phyloP scores from a whole-genome alignment of 305 asterid genomes.

The Solanum aculeatissimum region DNA sequence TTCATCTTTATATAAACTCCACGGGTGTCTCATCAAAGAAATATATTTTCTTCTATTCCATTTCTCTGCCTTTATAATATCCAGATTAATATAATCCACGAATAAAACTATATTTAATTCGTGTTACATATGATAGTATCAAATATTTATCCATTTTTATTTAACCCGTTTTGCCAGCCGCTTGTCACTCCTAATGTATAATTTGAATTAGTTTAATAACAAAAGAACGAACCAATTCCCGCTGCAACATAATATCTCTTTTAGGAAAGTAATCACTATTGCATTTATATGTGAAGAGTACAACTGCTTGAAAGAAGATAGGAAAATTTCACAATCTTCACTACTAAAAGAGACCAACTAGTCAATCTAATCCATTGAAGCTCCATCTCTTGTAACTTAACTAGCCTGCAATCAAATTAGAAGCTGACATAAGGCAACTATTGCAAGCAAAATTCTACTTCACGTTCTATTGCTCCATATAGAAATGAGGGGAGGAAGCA shows the following conservation, averaged over 20 bases:
- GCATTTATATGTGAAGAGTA: not conserved
- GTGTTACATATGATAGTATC: not conserved
- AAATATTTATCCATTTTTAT: not conserved
- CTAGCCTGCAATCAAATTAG: not conserved
- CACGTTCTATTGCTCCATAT: not conserved
- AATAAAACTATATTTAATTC: not conserved
- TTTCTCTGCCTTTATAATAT: too few species aligned
- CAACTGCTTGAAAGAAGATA: not conserved
- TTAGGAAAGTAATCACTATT: not conserved
- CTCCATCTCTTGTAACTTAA: not conserved
- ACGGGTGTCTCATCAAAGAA: too few species aligned
- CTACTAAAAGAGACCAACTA: not conserved
- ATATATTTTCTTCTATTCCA: too few species aligned
- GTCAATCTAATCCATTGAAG: not conserved
- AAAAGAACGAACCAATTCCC: not conserved
- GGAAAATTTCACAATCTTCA: not conserved
- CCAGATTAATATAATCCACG: not conserved
- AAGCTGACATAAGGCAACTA: not conserved
- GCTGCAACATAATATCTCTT: not conserved
- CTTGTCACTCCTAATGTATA: not conserved
- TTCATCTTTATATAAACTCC: too few species aligned
- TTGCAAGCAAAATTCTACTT: not conserved
- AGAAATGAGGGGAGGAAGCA: not conserved
- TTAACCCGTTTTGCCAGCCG: not conserved
- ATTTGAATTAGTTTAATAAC: not conserved